Evolutionary conservation across 176 grass and related monocot genomes (phyloP), one percentile per base, ranked within the genome.

Genomic region (Rhynchospora pubera): DNA sequence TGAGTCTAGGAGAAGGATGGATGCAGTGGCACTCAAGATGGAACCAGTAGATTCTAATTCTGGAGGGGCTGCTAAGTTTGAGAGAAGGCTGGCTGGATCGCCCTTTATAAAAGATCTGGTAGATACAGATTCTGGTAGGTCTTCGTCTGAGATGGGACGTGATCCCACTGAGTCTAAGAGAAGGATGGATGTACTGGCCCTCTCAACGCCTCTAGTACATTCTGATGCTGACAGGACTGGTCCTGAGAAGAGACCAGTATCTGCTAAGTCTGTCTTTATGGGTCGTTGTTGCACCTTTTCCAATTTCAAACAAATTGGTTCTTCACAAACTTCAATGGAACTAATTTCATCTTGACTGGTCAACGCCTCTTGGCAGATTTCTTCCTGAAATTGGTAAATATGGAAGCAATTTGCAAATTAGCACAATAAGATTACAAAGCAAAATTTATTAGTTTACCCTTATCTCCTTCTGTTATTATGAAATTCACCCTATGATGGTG

Each of bases 211-310:
- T 22, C 14, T 50, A 28, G 14, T 30, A 50, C 72, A 77, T 56
- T 77, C 72, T 55, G 24, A n/a, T 55, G 6, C 72, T 32, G 72
- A 13, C 13, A 56, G 72, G 22, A 56, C 48, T 77, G 72, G 72
- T 56, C 72, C 72, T 56, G 72, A 77, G 50, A 56, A 2, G 6
- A 77, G 72, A 77, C 48, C 72, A 77, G 72, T 77, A 60, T 74
- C 78, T 61, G 72, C 66, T 28, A 83, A 67, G 15, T 71, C 80
- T 63, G 77, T 59, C 30, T 56, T 82, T 70, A 57, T 26, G 46
- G 81, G 62, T 57, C 51, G 79, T 57, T 72, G 77, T 23, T 50
- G 62, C 45, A 76, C 83, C 9, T 75, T 86, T 86, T 88, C 81
- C 59, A 79, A 80, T 84, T 84, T 68, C 30, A 43, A 52, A 82